Percentiles rank a stretch among this genome's conserved stretches.
Conservation (phyloP, 2,329 filamentous ascomycete genomes). For the Aureobasidium sp. region DNA sequence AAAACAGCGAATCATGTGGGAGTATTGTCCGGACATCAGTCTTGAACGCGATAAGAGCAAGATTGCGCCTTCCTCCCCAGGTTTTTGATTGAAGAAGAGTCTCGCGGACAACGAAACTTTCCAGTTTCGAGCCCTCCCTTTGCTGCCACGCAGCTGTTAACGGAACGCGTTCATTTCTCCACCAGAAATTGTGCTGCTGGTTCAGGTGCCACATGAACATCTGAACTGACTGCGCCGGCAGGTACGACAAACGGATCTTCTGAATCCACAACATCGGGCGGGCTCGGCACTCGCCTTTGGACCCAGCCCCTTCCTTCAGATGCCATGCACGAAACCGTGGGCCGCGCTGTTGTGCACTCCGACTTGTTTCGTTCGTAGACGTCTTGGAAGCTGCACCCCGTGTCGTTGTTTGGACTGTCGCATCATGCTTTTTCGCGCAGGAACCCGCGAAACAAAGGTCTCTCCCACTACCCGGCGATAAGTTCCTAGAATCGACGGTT, state of each 20-base stretch:
- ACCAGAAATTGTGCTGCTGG: background rate
- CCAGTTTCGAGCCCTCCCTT: background rate
- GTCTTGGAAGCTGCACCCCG: background rate
- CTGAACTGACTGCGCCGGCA: background rate
- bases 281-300: background rate
- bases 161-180: background rate
- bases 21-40: background rate
- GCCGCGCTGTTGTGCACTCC: background rate
- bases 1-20: background rate
- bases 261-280: background rate
- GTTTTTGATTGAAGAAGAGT: background rate
- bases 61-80: background rate
- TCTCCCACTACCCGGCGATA: background rate
- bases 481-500: background rate
- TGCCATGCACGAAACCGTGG: background rate
- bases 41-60: background rate
- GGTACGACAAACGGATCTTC: background rate
- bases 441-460: constrained; percentile 2
- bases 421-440: background rate
- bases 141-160: background rate
- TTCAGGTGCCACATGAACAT: background rate
- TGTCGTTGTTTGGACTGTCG: background rate
- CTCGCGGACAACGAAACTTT: background rate
- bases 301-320: background rate
- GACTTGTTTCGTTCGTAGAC: background rate